Base-by-base conservation (phyloP, 1,139 yeast species). In the Hyphopichia wangnamkhiaoensis region DNA sequence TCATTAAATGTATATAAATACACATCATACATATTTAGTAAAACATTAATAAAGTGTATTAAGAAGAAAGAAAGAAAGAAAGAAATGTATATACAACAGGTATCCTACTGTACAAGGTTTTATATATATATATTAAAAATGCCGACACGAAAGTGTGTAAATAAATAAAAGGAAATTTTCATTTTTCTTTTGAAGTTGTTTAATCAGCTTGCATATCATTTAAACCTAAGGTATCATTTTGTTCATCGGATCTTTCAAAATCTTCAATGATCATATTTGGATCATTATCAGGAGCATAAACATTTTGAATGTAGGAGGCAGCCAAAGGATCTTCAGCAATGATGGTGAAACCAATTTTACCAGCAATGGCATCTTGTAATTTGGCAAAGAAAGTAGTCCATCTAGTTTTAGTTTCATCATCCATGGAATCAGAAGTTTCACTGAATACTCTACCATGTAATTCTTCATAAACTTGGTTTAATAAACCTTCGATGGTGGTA, bases 261-360 rank as follows among this genome's bases (percentile, higher is more conserved):
- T 91, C 96, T 63, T 85, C 96, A 48, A 87, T 78, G 28, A 63
- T 74, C 98, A 94, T 93, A 60, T 91, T 89, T 49, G 99, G 99
- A 68, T 94, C 98, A 33, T 79, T 79, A 63, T 94, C 99, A 17
- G 99, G 99, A 26, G 99, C 99, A 58, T 90, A 94, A 9, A 91
- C 95, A 59, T 94, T 94, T 67, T 94, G 99, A 49, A 94, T 85
- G 58, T 94, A 94, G 0, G 97, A 89, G 5, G 95, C 83, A 17
- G 97, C 96, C 57, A 93, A 68, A 6, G 99, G 98, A 65, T 94
- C 99, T 48, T 81, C 89, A 95, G 94, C 85, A 29, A 79, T 61
- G 31, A 94, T 76, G 3, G 97, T 91, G 65, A 94, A 91, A 37
- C 85, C 84, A 40, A 80, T 72, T 48, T 86, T 81, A 35, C 98